Evolutionary conservation across 1,284 basidiomycete genomes (phyloP), one percentile per base, ranked within the genome.

Genomic region (Microbotryum violaceum): DNA sequence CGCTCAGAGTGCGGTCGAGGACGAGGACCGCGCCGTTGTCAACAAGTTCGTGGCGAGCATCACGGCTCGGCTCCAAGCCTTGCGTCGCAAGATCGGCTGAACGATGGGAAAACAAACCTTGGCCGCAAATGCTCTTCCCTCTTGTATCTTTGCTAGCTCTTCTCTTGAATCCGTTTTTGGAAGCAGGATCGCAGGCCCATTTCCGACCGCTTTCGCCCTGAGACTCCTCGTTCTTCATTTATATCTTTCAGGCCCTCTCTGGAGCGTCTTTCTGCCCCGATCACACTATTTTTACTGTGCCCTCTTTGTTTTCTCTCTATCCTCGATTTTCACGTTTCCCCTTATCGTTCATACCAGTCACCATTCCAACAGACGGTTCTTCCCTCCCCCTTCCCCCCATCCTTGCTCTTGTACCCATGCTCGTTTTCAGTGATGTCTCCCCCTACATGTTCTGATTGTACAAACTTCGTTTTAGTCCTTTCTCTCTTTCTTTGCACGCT

Each of bases 21-120:
- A 88, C 67, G 89, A 91, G 70, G 91, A 94, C 73, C 81, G 85
- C 44, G 80, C 80, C 29, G 88, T 86, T 4, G 88, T 93, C 60
- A 83, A 85, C 51, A 89, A 84, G 23, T 90, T 68, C 25, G 65
- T 68, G 5, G 55, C 63, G 14, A 56, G 61, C n/a, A 67, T 67
- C 48, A 49, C 62, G 47, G 64, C 64, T 7, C 33, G 67, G 20
- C 54, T 68, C 21, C 31, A 50, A n/a, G 64, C 64, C 2, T 45
- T 68, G 21, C 37, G 67, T 33, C 57, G 59, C 50, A 68, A 66
- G 60, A 61, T 66, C 45, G 64, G 57, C 1, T 55, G 52, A 1
- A 31, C 31, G 20, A 29, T 33, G 6, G 12, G n/a, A 7, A 14
- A 48, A 18, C 0, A 33, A 14, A 16, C 48, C 27, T 37, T 27